Evolutionary conservation across 805 yeast genomes (phyloP).

Genomic region (Yamadazyma phyllophila): DNA sequence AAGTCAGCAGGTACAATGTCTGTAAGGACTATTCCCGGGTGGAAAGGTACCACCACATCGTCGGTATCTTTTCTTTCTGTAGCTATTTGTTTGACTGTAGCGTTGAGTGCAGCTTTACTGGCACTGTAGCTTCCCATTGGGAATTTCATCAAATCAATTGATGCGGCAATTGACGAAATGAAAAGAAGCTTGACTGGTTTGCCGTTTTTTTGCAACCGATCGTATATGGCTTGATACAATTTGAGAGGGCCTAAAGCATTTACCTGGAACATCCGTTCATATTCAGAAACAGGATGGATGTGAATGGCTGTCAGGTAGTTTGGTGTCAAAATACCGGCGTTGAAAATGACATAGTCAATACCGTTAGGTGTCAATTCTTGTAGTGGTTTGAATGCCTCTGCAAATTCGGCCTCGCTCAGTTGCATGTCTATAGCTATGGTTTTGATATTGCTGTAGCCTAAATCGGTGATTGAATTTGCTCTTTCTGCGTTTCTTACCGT

Average conservation of each 20-base stretch:
- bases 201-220: neutral
- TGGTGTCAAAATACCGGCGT: conserved; percentile 22
- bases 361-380: conserved; percentile 22
- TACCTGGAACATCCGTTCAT: neutral
- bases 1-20: conserved; percentile 23
- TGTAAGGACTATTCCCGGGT: conserved; percentile 40
- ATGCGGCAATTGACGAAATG: conserved; percentile 15
- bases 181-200: neutral
- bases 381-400: conserved; percentile 11
- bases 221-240: neutral
- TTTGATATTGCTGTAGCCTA: conserved; percentile 4
- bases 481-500: conserved; percentile 16
- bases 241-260: conserved; percentile 1
- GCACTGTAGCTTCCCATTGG: conserved; percentile 25
- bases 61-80: conserved; percentile 12
- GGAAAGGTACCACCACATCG: conserved; percentile 16
- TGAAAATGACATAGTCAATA: conserved; percentile 31
- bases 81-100: conserved; percentile 22
- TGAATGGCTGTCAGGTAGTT: neutral
- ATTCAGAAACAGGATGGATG: neutral
- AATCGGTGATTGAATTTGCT: conserved; percentile 16
- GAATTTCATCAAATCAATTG: neutral
- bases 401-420: conserved; percentile 5
- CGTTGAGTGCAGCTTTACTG: conserved; percentile 37
- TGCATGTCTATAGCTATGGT: conserved; percentile 3